Conservation (phyloP, 2,329 filamentous ascomycete species). For the Fusarium avenaceum region DNA sequence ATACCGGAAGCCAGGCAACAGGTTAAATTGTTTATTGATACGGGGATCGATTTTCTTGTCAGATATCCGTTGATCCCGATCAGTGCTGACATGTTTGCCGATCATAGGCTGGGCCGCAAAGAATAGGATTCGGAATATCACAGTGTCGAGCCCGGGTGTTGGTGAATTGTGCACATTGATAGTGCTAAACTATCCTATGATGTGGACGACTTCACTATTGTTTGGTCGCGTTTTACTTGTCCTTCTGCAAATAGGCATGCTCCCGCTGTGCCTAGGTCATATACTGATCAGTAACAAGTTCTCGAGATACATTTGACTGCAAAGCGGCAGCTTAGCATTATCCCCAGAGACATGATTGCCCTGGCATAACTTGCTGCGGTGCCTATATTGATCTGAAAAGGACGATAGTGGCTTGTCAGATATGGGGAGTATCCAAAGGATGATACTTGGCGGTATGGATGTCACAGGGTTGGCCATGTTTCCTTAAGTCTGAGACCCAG, state of each 20-base stretch:
- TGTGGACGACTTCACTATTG: neutral
- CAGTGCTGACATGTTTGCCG: constrained; percentile 11
- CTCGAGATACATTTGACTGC: too few species aligned
- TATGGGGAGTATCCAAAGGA: too few species aligned
- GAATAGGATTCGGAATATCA: neutral
- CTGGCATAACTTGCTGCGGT: too few species aligned
- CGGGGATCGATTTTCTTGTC: neutral
- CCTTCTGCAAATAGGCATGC: neutral
- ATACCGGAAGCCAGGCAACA: constrained; percentile 10
- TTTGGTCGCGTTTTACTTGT: neutral
- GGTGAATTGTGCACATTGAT: neutral
- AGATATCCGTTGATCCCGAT: neutral
- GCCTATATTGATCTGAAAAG: too few species aligned
- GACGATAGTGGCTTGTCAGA: too few species aligned
- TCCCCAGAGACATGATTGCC: too few species aligned
- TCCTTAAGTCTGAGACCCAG: neutral
- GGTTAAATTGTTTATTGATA: neutral
- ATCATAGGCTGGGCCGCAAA: neutral
- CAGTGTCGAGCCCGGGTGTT: neutral
- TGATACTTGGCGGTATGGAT: neutral
- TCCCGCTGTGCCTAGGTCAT: neutral
- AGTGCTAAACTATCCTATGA: neutral
- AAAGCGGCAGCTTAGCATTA: too few species aligned
- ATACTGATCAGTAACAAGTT: too few species aligned
- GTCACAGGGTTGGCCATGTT: neutral